phyloP scores from a whole-genome alignment of 306 rosid species.

The Rosa chinensis region DNA sequence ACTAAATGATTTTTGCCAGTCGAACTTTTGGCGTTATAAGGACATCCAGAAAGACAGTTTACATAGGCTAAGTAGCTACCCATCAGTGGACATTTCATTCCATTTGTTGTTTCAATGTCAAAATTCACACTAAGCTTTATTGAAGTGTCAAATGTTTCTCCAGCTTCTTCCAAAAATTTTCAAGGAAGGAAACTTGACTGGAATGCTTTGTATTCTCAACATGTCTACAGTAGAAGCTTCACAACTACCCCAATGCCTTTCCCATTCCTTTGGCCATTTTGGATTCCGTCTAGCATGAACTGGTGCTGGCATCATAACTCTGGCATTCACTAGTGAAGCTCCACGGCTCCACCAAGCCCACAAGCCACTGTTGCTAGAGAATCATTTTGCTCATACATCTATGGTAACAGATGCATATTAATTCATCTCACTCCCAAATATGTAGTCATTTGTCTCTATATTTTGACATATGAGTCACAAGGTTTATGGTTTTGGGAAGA shows the following conservation, averaged over 20 bases:
- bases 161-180: conserved; percentile 29
- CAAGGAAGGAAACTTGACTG: conserved; percentile 28
- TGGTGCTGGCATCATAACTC: conserved; percentile 38
- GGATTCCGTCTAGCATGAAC: conserved; percentile 32
- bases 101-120: conserved; percentile 18
- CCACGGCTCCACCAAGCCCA: conserved; percentile 33
- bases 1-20: conserved; percentile 31
- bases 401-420: not conserved
- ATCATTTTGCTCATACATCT: conserved; percentile 33
- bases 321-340: conserved; percentile 41
- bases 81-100: conserved; percentile 3
- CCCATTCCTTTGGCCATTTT: conserved; percentile 47
- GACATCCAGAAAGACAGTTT: conserved; percentile 43
- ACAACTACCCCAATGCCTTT: conserved; percentile 34
- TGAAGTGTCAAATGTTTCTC: conserved; percentile 25
- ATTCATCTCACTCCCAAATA: not conserved
- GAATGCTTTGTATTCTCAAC: conserved; percentile 31
- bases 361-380: conserved; percentile 34
- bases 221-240: conserved; percentile 37
- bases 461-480: not conserved
- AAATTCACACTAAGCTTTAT: conserved; percentile 36
- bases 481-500: not conserved
- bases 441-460: not conserved
- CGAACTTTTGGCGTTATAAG: conserved; percentile 38
- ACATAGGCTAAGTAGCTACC: conserved; percentile 33